Evolutionary conservation across 305 asterid species (phyloP).

Genomic region (Fraxinus angustifolia): DNA sequence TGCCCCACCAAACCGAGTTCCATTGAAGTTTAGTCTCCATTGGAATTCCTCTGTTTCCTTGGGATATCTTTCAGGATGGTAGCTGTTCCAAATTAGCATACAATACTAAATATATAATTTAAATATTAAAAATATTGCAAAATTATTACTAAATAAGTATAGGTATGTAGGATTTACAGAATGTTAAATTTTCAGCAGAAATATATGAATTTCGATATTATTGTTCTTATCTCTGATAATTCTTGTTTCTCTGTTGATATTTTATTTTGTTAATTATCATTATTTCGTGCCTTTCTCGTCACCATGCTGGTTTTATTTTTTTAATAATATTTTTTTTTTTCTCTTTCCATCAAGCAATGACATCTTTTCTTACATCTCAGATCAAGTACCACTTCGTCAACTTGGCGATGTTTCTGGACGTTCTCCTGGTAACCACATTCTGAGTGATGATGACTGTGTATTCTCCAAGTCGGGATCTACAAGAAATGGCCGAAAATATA

Average conservation of each 20-base stretch:
- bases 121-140: not conserved
- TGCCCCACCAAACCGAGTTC: not conserved
- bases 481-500: constrained; percentile 46
- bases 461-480: constrained; percentile 41
- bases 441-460: constrained; percentile 57
- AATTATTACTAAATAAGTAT: not conserved
- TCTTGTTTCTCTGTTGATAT: not conserved
- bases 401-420: constrained; percentile 28
- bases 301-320: not conserved
- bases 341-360: not conserved
- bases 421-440: constrained; percentile 27
- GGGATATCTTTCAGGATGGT: not conserved
- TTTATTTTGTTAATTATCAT: not conserved
- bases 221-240: not conserved
- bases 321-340: not conserved
- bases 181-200: not conserved
- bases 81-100: not conserved
- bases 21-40: not conserved
- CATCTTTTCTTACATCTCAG: constrained; percentile 27
- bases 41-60: not conserved
- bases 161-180: not conserved
- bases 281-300: not conserved
- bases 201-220: not conserved
- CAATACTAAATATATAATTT: not conserved
- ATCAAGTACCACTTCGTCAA: constrained; percentile 29